Evolutionary conservation across 2,329 filamentous ascomycete species (phyloP), one percentile per base, ranked within the genome.

Genomic region (Herpotrichia juniperi): DNA sequence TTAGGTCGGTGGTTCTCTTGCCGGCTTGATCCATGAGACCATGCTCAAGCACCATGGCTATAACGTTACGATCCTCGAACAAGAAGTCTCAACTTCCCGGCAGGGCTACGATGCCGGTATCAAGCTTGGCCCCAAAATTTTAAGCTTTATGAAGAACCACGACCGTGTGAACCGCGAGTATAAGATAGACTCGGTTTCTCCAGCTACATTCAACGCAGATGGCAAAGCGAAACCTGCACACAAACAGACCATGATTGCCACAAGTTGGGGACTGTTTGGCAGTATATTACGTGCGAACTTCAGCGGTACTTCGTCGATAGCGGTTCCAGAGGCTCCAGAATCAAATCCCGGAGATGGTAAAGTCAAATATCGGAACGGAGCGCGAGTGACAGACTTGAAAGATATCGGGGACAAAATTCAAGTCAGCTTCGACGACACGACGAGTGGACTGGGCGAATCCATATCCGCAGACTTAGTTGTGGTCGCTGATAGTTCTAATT

Each of bases 401-500:
- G 52, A 58, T 10, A 10, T 43, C 4, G 49, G 46, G 8, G 40
- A 49, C 16, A 50, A 37, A 14, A 46, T 58, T 4, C 12, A 39
- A 24, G 37, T 56, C 22, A n/a, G 43, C 3, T 52, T 39, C 28
- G 46, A 54, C 14, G 46, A 57, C 31, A 24, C 34, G 7, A 16
- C 9, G 4, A 16, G 11, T 12, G 6, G 22, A 4, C 4, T n/a
- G 16, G 7, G 7, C 7, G 40, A 43, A 4, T 46, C 21, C 30
- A 30, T 32, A 3, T 42, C 24, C 9, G 45, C 43, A 7, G 59
- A 67, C 25, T 50, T 65, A 1, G 49, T 68, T 21, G 56, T 69
- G 25, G 65, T 54, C 16, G 63, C 66, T 1, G 66, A 69, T 34
- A 66, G 67, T 1, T 53, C 64, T 10, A 62, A 53, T 39, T 68